Conservation (phyloP, 1,284 basidiomycete genomes). For the Cryptococcus sp. region DNA sequence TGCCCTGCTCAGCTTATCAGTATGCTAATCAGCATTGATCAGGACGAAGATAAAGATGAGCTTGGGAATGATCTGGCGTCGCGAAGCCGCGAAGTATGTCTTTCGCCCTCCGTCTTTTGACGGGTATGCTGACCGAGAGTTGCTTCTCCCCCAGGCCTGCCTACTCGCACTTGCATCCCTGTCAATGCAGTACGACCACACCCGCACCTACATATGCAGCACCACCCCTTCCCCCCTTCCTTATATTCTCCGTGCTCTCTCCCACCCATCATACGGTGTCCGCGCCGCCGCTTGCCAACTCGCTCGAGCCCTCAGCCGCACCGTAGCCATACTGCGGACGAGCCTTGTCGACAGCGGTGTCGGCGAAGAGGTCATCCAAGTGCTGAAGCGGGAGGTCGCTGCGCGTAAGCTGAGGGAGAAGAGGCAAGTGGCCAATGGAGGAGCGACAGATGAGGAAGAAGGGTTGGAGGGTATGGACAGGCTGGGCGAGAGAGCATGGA, state of each 20-base stretch:
- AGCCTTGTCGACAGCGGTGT: conserved; percentile 77
- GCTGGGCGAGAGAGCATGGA: conserved; percentile 58
- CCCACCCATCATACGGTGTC: conserved; percentile 65
- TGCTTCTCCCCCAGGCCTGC: conserved; percentile 60
- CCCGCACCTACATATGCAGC: too few relatives aligned
- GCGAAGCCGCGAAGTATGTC: conserved; percentile 61
- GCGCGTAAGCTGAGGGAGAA: conserved; percentile 4
- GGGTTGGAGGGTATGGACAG: conserved; percentile 18
- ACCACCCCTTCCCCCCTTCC: conserved; percentile 53
- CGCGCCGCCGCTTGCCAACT: conserved; percentile 81
- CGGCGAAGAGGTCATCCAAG: conserved; percentile 63
- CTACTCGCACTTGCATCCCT: conserved; percentile 68
- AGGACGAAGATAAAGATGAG: conserved; percentile 59
- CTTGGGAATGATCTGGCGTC: conserved; percentile 57
- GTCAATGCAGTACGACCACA: conserved; percentile 61
- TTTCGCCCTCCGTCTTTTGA: conserved; percentile 9
- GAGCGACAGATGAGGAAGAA: conserved; percentile 21
- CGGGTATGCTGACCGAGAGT: not conserved
- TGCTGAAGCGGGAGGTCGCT: conserved; percentile 52
- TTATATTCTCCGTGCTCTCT: conserved; percentile 57
- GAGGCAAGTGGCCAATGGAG: conserved; percentile 7
- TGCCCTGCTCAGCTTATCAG: conserved; percentile 27
- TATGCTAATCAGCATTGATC: conserved; percentile 42
- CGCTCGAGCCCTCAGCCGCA: conserved; percentile 71
- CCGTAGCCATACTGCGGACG: conserved; percentile 72